Conservation (phyloP, 2,329 filamentous ascomycete genomes). For the Ascochyta viciae-villosae region DNA sequence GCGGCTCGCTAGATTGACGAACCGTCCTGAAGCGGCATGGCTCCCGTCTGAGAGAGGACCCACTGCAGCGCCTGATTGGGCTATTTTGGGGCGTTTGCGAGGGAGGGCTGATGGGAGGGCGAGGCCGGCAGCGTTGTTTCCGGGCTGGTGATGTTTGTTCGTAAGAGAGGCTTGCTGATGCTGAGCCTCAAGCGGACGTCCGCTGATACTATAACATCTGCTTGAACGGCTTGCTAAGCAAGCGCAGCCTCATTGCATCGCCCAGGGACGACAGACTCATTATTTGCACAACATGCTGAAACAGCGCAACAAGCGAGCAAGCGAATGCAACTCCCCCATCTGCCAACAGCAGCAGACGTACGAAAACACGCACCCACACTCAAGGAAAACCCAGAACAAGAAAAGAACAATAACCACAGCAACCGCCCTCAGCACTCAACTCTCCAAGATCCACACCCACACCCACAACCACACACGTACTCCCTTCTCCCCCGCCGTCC, state of each 20-base stretch:
- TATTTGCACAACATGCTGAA: too few relatives aligned
- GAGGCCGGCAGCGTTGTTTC: slow-evolving; percentile 11
- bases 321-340: too few relatives aligned
- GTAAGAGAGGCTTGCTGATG: background rate
- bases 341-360: background rate
- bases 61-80: slow-evolving; percentile 22
- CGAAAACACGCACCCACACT: background rate
- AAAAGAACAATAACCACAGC: background rate
- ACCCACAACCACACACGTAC: background rate
- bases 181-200: background rate
- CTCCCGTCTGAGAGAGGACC: slow-evolving; percentile 1
- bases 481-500: slow-evolving; percentile 17
- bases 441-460: slow-evolving; percentile 8
- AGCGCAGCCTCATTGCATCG: too few relatives aligned
- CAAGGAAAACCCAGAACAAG: background rate
- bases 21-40: background rate
- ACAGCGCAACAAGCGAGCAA: too few relatives aligned
- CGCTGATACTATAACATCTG: too few relatives aligned
- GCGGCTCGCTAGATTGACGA: slow-evolving; percentile 17
- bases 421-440: slow-evolving; percentile 10
- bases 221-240: too few relatives aligned
- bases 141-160: slow-evolving; percentile 1
- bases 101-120: slow-evolving; percentile 1
- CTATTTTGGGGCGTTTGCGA: slow-evolving; percentile 15
- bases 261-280: too few relatives aligned